These are phyloP conservation scores for Lachnellula subtilissima DNA, from an alignment of 2,329 filamentous ascomycete genomes.

Conservation along the genomic window DNA sequence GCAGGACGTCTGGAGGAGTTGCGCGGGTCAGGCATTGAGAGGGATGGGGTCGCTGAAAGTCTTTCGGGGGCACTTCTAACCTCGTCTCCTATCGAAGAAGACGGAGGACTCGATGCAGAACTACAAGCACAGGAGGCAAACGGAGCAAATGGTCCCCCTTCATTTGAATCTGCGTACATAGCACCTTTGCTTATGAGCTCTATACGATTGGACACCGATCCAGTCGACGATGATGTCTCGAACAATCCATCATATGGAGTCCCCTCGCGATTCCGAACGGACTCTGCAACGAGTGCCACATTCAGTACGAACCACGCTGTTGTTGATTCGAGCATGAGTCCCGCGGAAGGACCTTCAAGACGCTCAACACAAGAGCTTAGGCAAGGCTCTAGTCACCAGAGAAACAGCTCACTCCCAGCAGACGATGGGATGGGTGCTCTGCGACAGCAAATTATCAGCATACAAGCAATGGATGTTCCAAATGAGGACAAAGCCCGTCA, in stretches of 20 bases:
- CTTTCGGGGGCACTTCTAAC: slow-evolving; percentile 16
- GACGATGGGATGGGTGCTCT: slow-evolving; percentile 73
- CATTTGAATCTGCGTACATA: slow-evolving; percentile 2
- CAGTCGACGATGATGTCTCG: slow-evolving; percentile 24
- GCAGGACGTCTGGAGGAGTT: slow-evolving; percentile 16
- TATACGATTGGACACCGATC: slow-evolving; percentile 14
- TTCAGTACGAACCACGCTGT: slow-evolving; percentile 4
- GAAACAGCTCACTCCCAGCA: slow-evolving; percentile 47
- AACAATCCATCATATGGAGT: slow-evolving; percentile 25
- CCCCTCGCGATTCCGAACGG: slow-evolving; percentile 22
- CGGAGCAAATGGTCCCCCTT: slow-evolving; percentile 8
- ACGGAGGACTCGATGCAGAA: slow-evolving; percentile 23
- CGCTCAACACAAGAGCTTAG: slow-evolving; percentile 20
- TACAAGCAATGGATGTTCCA: slow-evolving; percentile 57
- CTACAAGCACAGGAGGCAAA: slow-evolving; percentile 12
- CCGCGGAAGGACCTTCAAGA: slow-evolving; percentile 21
- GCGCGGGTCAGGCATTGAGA: background rate
- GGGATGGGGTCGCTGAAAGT: background rate
- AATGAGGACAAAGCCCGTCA: slow-evolving; percentile 63
- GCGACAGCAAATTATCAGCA: slow-evolving; percentile 61
- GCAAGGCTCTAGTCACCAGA: slow-evolving; percentile 13
- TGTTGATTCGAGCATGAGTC: slow-evolving; percentile 19
- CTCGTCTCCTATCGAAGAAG: slow-evolving; percentile 24
- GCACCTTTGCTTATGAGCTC: slow-evolving; percentile 16
- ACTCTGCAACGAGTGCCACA: slow-evolving; percentile 15